phyloP scores from a whole-genome alignment of 1,284 basidiomycete genomes.

The Malassezia globosa region DNA sequence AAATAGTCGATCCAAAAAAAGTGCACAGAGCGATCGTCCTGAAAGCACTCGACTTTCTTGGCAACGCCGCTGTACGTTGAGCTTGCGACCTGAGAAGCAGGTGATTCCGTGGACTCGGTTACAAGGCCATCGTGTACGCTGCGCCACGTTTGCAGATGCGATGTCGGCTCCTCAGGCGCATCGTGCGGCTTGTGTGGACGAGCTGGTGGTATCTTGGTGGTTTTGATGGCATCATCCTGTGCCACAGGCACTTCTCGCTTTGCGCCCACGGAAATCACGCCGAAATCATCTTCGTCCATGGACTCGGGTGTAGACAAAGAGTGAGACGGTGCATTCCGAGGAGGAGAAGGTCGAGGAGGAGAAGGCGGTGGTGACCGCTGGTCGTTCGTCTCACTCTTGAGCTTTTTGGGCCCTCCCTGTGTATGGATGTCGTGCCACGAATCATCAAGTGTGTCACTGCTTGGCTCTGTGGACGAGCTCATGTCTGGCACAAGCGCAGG shows the following conservation, averaged over 20 bases:
- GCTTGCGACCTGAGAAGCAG: neutral
- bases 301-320: no score
- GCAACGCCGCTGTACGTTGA: neutral
- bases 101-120: slow-evolving; percentile 7
- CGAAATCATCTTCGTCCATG: slow-evolving; percentile 26
- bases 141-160: slow-evolving; percentile 21
- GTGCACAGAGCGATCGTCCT: slow-evolving; percentile 20
- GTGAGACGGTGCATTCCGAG: slow-evolving; percentile 18
- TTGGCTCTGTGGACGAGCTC: slow-evolving; percentile 15
- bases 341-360: neutral
- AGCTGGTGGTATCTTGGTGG: slow-evolving; percentile 11
- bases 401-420: slow-evolving; percentile 22
- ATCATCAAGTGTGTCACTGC: slow-evolving; percentile 19
- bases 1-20: slow-evolving; percentile 46
- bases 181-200: neutral
- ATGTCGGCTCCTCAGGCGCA: slow-evolving; percentile 5
- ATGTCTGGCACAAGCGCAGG: slow-evolving; percentile 7
- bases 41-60: neutral
- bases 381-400: slow-evolving; percentile 13
- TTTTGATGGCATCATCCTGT: slow-evolving; percentile 21
- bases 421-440: neutral
- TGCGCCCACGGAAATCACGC: slow-evolving; percentile 25
- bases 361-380: no score
- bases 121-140: slow-evolving; percentile 25
- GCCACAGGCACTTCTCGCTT: slow-evolving; percentile 5